Evolutionary conservation across 768 basidiomycete genomes (phyloP), one percentile per base, ranked within the genome.

Genomic region (Serendipita vermifera): DNA sequence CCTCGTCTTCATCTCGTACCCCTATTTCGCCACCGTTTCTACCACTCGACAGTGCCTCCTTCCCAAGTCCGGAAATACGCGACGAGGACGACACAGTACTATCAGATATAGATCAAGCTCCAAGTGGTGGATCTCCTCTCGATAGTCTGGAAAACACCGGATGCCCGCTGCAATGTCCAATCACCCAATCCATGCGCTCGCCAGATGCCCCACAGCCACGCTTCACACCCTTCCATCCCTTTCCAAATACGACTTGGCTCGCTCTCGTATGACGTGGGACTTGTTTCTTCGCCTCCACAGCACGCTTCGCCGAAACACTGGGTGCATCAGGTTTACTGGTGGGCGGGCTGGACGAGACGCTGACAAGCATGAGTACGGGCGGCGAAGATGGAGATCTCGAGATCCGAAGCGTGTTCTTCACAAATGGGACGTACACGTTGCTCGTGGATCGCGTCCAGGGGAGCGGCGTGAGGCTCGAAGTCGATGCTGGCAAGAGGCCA

Each of bases 291-390:
- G 83, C 87, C 7, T 83, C 82, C 63, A 98, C 97, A 73, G 63
- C 82, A 33, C 71, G 83, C 46, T 79, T 81, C 61, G 85, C 82
- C 5, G 77, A 81, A 64, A 61, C 64, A 39, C 71, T 88, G 17
- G 92, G 92, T 7, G 92, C 93, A 3, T 79, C 73, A 62, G 94
- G 83, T 3, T 83, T 96, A 41, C 82, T 98, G n/a, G 88, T 98
- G 5, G 94, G 93, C 33, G 93, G 93, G 20, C 20, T 51, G 20
- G 33, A 32, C 33, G 29, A 57, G 27, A 33, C 17, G 7, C 17
- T 51, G 24, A 51, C 32, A 5, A 51, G 46, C 17, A 51, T 51
- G 46, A 51, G 46, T n/a, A 31, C 46, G 5, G n/a, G n/a, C n/a
- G 46, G 46, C 7, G 26, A 20, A n/a, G 46, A 15, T 4, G 22